A percentile compares a stretch with the other conserved stretches of the same genome.
Evolutionary conservation across 371 early-diverging fungal species (phyloP).

Genomic region (Syncephalastrum contaminatum): DNA sequence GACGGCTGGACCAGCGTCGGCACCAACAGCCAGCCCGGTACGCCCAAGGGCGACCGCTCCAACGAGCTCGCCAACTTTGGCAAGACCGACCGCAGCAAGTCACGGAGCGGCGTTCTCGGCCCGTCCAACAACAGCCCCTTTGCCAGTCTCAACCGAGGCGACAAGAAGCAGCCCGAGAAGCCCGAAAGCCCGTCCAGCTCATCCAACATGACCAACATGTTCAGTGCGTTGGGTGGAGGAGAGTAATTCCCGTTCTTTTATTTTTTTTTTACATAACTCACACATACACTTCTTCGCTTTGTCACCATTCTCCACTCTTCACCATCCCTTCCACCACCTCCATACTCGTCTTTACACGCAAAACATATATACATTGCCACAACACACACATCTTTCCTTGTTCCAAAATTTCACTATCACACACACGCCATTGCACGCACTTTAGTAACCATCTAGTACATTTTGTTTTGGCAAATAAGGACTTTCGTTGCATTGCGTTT

Average conservation of each 20-base stretch:
- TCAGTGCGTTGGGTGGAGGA: conserved; percentile 27
- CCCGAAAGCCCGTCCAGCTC: conserved; percentile 26
- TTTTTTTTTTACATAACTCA: conserved; percentile 3
- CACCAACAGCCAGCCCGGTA: conserved; percentile 41
- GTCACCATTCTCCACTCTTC: conserved; percentile 2
- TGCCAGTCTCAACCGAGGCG: conserved; percentile 36
- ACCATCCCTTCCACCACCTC: no score
- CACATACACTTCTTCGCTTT: conserved; percentile 4
- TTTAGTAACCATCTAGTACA: no score
- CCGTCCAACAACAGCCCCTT: conserved; percentile 60
- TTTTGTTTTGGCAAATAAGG: no score
- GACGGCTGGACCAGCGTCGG: conserved; percentile 80
- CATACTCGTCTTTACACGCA: no score
- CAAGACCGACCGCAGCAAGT: conserved; percentile 67
- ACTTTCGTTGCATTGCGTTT: no score
- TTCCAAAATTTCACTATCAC: neutral
- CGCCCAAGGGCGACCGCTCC: conserved; percentile 40
- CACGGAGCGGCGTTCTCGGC: conserved; percentile 51
- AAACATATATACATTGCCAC: no score
- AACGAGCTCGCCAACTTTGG: conserved; percentile 83
- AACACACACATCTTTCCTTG: no score
- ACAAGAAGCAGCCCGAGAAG: conserved; percentile 20
- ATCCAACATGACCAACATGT: conserved; percentile 59
- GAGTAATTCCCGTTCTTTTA: conserved; percentile 3
- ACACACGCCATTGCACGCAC: neutral